Evolutionary conservation across 495 filamentous ascomycete genomes (phyloP).

Genomic region (Penicillium simplicissimum): DNA sequence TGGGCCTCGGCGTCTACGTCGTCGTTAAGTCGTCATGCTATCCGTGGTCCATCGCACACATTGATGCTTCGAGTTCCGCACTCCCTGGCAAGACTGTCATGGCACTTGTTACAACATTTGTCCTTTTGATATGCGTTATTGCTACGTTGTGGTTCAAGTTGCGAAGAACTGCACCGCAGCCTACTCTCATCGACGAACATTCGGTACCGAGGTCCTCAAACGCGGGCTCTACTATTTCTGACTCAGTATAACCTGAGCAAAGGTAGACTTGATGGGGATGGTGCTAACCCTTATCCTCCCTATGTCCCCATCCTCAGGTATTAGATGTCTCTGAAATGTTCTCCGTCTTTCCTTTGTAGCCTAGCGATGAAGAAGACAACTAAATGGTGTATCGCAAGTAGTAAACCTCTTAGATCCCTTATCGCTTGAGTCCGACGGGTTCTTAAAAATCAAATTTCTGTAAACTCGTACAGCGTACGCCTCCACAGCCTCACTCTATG

Average conservation of each 20-base stretch:
- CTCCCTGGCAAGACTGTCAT: neutral
- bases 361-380: no score
- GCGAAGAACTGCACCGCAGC: neutral
- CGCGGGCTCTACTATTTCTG: neutral
- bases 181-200: neutral
- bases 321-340: no score
- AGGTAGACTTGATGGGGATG: neutral
- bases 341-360: no score
- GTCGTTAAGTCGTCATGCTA: slow-evolving; percentile 7
- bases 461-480: no score
- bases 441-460: no score
- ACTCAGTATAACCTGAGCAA: neutral
- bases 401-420: no score
- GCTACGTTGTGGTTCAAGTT: neutral
- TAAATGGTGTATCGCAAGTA: no score
- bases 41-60: slow-evolving; percentile 6
- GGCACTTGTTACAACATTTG: neutral
- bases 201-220: neutral
- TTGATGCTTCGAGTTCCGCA: neutral
- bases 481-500: no score
- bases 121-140: neutral
- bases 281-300: no score
- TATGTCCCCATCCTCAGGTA: no score
- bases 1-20: slow-evolving; percentile 7
- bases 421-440: no score